Evolutionary conservation across 768 basidiomycete genomes (phyloP), one percentile per base, ranked within the genome.

Genomic region (Lanmaoa rubissima): DNA sequence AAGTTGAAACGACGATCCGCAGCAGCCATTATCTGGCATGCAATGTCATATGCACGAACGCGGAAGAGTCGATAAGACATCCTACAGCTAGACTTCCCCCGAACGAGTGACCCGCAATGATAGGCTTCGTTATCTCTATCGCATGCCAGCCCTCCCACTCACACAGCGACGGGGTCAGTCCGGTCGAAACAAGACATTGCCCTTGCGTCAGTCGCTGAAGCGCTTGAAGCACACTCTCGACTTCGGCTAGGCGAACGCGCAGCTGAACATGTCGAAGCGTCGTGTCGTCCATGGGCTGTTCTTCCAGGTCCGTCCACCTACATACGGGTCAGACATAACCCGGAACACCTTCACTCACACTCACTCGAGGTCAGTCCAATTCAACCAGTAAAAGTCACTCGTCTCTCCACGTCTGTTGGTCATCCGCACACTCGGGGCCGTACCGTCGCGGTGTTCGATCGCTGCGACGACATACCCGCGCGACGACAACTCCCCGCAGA

Each of bases 391-490:
- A n/a, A 79, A 50, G 13, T 73, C 68, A 1, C 51, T 64, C n/a
- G 56, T 64, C 47, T 58, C 55, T 32, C 69, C 67, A 10, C 55
- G 55, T 42, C 60, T 65, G 24, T 59, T 57, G 36, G 55, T 64
- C 41, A 66, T 55, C 17, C 58, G 64, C 14, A 68, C 69, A 9
- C 61, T 63, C 28, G 80, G 80, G 9, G 74, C 75, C 2, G 76
- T 76, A 1, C 79, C 80, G 53, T 82, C 80, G 24, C 75, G 70
- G 52, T 81, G 80, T 54, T 82, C 80, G 24, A 82, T 57, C 3
- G 75, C 74, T 12, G 73, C 71, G 2, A 81, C 79, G 36, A 82
- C 65, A 56, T 76, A 79, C 0, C 82, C 80, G 16, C 74, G 62
- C 5, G 73, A 75, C 0, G 79, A 79, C 52, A 81, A 63, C 49